Conservation (phyloP, 139 green algal genomes). For the Chlamydomonas sp. region DNA sequence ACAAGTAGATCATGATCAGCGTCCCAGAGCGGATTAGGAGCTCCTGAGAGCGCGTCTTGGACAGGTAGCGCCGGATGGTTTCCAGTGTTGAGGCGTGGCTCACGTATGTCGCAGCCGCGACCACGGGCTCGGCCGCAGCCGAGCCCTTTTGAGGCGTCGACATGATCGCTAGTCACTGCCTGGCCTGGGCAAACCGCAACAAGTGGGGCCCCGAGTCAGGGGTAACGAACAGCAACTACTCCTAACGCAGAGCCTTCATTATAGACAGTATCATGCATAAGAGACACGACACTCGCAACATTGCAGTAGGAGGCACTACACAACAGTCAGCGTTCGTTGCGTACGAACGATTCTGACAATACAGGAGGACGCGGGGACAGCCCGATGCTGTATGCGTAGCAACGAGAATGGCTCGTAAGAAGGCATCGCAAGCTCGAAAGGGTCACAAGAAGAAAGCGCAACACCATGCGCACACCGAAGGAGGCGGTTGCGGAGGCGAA, state of each 20-base stretch:
- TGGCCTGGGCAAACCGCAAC: too few species aligned
- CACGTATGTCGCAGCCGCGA: too few species aligned
- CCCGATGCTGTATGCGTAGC: neutral
- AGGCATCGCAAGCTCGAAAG: neutral
- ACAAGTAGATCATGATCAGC: constrained; percentile 66
- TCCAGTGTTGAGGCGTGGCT: neutral
- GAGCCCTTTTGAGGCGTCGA: neutral
- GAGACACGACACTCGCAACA: too few species aligned
- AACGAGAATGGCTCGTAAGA: constrained; percentile 20
- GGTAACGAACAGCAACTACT: too few species aligned
- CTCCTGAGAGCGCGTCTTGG: constrained; percentile 59
- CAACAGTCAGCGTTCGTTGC: neutral
- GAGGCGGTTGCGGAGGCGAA: neutral
- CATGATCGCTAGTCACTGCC: neutral
- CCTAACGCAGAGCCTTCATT: too few species aligned
- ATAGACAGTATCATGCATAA: too few species aligned
- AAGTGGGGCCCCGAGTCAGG: too few species aligned
- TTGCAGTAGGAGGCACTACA: too few species aligned
- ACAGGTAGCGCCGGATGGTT: constrained; percentile 29
- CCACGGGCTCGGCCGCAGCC: too few species aligned
- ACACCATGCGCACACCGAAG: neutral
- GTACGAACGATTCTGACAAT: too few species aligned
- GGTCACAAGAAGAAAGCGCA: neutral
- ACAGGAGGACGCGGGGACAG: too few species aligned
- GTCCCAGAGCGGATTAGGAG: constrained; percentile 54